phyloP scores from a whole-genome alignment of 2,329 filamentous ascomycete species.

The Colletotrichum ledebouriae region DNA sequence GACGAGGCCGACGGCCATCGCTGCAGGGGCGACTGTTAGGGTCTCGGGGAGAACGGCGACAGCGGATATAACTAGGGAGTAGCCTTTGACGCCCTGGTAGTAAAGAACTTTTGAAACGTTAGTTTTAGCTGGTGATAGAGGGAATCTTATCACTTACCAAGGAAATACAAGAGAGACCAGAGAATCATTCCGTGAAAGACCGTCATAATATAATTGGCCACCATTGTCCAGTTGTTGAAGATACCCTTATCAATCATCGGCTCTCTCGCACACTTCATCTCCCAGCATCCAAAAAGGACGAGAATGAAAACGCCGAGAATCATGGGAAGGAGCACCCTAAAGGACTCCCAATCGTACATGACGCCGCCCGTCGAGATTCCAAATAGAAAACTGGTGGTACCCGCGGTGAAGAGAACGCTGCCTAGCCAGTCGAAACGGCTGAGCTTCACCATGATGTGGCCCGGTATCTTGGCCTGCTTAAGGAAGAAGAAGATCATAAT shows the following conservation, averaged over 20 bases:
- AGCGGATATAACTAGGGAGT: constrained; percentile 65
- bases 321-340: constrained; percentile 73
- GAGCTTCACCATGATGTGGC: constrained; percentile 42
- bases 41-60: constrained; percentile 71
- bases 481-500: constrained; percentile 65
- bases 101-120: constrained; percentile 53
- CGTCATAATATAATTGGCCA: constrained; percentile 64
- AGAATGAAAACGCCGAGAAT: constrained; percentile 67
- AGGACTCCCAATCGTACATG: constrained; percentile 74
- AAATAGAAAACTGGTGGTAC: constrained; percentile 70
- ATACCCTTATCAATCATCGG: constrained; percentile 62
- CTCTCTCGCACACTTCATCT: constrained; percentile 63
- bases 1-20: constrained; percentile 66
- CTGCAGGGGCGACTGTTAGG: constrained; percentile 73
- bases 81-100: constrained; percentile 66
- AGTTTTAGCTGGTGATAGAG: neutral
- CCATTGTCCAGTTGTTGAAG: constrained; percentile 63
- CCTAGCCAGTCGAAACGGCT: constrained; percentile 74
- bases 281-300: constrained; percentile 66
- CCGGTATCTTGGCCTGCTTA: constrained; percentile 44
- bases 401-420: constrained; percentile 70
- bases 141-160: constrained; percentile 51
- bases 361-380: constrained; percentile 75
- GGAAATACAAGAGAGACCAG: constrained; percentile 68
- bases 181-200: constrained; percentile 70